Evolutionary conservation across 2,329 filamentous ascomycete genomes (phyloP), one percentile per base, ranked within the genome.

Genomic region (Alternaria brassicicola): DNA sequence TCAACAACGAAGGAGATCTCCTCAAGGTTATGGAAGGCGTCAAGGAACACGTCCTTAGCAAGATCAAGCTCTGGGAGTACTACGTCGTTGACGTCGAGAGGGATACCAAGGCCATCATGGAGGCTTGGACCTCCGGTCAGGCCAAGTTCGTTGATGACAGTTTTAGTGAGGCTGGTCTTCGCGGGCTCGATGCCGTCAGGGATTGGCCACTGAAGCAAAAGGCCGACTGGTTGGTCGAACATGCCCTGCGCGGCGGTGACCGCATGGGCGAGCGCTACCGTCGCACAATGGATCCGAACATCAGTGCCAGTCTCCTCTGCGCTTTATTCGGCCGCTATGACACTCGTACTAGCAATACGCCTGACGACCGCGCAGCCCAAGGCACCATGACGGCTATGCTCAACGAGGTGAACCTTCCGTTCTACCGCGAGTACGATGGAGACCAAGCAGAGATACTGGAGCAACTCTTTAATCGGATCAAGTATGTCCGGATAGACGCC

Each of bases 401-500:
- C 13, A 89, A 98, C 67, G 89, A 92, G 48, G 81, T 95, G 67
- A 99, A 99, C 70, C 82, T 97, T 31, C 86, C 89, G 2, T 91
- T 94, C 71, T 99, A 99, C 80, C 86, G 89, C 63, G 95, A 99
- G 77, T 99, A 96, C 75, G 93, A 99, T 73, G 81, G 80, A 19
- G 95, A 99, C 74, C 83, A 90, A 10, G 86, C 86, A 25, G 91
- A 91, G 64, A 95, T 97, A 65, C 84, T 97, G 55, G 89, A 97
- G 62, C 94, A 99, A 78, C 81, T 98, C 25, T 96, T 90, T 82
- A 96, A 97, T 75, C 89, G 96, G 61, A 91, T 93, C 80, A 97
- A 97, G 78, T 99, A 99, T 79, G 86, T 94, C 62, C 90, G 95
- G 36, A 79, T 99, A n/a, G 95, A 98, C 64, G 90, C 92, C 0